Evolutionary conservation across 805 yeast species (phyloP).

Genomic region (Candida khao-thaluensis): DNA sequence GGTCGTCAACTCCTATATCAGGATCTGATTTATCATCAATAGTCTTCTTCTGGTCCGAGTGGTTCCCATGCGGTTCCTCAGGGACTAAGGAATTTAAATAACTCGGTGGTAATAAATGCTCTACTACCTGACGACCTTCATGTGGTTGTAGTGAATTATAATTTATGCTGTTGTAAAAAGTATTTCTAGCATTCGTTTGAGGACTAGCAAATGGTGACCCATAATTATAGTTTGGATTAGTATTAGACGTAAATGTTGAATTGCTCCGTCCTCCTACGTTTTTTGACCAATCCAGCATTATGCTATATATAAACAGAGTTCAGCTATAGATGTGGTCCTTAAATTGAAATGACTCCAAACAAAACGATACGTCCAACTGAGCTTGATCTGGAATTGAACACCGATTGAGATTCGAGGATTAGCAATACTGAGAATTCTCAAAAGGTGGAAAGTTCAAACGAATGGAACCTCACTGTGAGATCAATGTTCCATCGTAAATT

Average conservation of each 20-base stretch:
- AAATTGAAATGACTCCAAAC: slow-evolving; percentile 7
- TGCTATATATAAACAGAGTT: not conserved
- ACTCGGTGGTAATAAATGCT: slow-evolving; percentile 15
- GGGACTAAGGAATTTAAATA: not conserved
- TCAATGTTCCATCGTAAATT: no score
- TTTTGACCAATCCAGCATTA: slow-evolving; percentile 12
- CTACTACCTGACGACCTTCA: no score
- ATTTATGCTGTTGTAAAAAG: slow-evolving; percentile 6
- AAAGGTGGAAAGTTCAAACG: not conserved
- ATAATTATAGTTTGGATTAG: not conserved
- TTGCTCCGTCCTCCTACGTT: slow-evolving; percentile 1
- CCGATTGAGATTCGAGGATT: not conserved
- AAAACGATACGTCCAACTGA: not conserved
- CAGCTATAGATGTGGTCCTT: not conserved
- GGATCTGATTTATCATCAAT: slow-evolving; percentile 1
- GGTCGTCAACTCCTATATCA: slow-evolving; percentile 11
- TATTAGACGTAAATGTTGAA: not conserved
- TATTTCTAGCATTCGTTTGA: slow-evolving; percentile 11
- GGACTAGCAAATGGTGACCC: slow-evolving; percentile 13
- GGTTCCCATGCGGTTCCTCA: not conserved
- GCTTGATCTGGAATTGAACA: not conserved
- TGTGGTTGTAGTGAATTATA: not conserved
- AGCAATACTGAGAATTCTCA: slow-evolving; percentile 1
- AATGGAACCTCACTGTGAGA: no score
- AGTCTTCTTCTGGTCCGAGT: not conserved